Base-by-base conservation (phyloP, 768 basidiomycete genomes). In the Goffeauzyma gilvescens region DNA sequence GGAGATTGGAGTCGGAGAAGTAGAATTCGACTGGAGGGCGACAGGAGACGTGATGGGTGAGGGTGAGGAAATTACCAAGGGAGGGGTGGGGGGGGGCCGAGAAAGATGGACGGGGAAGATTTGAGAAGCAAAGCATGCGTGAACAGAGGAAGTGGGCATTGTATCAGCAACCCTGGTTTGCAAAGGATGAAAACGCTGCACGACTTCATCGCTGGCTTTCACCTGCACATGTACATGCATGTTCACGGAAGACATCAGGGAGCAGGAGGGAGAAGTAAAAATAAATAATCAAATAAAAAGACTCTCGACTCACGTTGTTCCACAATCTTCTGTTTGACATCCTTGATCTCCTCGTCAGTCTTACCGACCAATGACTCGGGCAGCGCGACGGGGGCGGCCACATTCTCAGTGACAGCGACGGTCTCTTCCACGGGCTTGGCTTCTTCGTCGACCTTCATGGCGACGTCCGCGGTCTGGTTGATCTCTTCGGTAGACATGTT, bases 1-100 rank as follows among this genome's bases (percentile, higher is more conserved):
- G 89, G 41, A 96, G 73, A 65, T 95, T 93, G n/a, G 85, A 73
- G 64, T 90, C 86, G 39, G 81, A 81, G 65, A 96, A 87, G 69
- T 95, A 93, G 65, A 93, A 95, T 60, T 87, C 82, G 55, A 90
- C 89, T 93, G 47, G 9, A 36, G 2, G 9, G 25, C 13, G 15
- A 10, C 14, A 25, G 26, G 25, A 20, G 20, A 34, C 35, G 38
- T 35, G 5, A 32, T 13, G 14, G 31, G 9, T 9, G 9, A 32
- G 12, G n/a, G 8, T 18, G 30, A 12, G 6, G 27, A 32, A 21
- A 15, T 6, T 13, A n/a, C 13, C 27, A 32, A 32, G n/a, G n/a
- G n/a, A n/a, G n/a, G n/a, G n/a, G n/a, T n/a, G n/a, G n/a, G n/a
- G n/a, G n/a, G n/a, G n/a, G n/a, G n/a, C n/a, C n/a, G n/a, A n/a